A percentile compares a stretch with the other conserved stretches of the same genome.
Evolutionary conservation across 495 filamentous ascomycete genomes (phyloP).

Genomic region (Penicillium angulare): DNA sequence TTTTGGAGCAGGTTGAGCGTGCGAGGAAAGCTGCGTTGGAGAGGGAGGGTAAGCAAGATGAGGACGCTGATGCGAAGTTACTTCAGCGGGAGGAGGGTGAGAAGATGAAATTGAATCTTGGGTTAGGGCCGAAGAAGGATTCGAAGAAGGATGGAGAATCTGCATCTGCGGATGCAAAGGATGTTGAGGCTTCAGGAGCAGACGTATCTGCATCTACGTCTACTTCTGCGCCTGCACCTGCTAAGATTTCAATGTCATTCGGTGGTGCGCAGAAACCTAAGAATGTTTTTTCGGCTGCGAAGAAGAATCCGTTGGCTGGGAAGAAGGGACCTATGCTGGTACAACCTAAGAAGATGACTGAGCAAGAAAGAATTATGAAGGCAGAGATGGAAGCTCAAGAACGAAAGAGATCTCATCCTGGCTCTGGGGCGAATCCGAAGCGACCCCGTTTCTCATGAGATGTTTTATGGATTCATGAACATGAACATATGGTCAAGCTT

Average conservation of each 20-base stretch:
- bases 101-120: constrained; percentile 79
- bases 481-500: not conserved
- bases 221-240: constrained; percentile 26
- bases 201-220: constrained; percentile 20
- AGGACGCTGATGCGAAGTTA: constrained; percentile 38
- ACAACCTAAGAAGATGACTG: constrained; percentile 75
- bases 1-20: constrained; percentile 75
- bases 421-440: constrained; percentile 33
- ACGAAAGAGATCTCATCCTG: constrained; percentile 54
- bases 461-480: not conserved
- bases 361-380: constrained; percentile 90
- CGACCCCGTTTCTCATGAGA: constrained; percentile 24
- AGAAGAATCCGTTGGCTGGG: constrained; percentile 63
- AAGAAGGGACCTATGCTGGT: constrained; percentile 61
- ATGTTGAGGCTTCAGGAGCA: constrained; percentile 17
- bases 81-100: constrained; percentile 73
- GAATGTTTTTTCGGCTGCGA: constrained; percentile 69
- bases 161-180: constrained; percentile 22
- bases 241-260: constrained; percentile 61
- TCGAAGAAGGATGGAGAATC: constrained; percentile 27
- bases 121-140: constrained; percentile 37
- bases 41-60: constrained; percentile 37
- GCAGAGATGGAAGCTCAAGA: constrained; percentile 71
- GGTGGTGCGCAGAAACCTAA: constrained; percentile 61
- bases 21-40: constrained; percentile 50